Evolutionary conservation across 176 grass and related monocot species (phyloP).

Genomic region (Sorghum bicolor): DNA sequence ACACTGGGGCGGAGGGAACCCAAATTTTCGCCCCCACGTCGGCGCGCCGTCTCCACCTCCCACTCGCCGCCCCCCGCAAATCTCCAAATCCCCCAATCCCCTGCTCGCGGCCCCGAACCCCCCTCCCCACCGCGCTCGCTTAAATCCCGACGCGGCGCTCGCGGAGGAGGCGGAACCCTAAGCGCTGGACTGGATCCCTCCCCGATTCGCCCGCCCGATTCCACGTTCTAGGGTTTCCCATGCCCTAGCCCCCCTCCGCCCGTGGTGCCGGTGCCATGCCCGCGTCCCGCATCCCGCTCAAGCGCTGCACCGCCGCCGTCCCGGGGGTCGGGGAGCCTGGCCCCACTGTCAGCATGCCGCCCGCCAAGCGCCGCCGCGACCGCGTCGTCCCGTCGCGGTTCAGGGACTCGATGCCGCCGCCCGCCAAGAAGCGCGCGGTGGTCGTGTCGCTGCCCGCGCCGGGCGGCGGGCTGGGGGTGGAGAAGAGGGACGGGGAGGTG

Average conservation of each 20-base stretch:
- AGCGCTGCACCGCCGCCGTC: slow-evolving; percentile 52
- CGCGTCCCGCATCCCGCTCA: slow-evolving; percentile 53
- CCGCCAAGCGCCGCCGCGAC: slow-evolving; percentile 51
- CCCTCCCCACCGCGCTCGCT: background rate
- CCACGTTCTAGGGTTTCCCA: slow-evolving; percentile 1
- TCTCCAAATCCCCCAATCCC: slow-evolving; percentile 5
- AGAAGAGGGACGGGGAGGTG: slow-evolving; percentile 16
- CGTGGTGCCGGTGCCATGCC: slow-evolving; percentile 32
- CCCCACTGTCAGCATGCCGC: background rate
- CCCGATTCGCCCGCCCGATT: slow-evolving; percentile 11
- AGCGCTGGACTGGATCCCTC: background rate
- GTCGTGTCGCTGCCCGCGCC: background rate
- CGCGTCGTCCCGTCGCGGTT: slow-evolving; percentile 56
- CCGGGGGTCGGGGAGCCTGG: slow-evolving; percentile 8
- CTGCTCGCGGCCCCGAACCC: background rate
- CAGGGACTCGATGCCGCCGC: slow-evolving; percentile 34
- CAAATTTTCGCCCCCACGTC: slow-evolving; percentile 26
- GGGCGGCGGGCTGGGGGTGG: background rate
- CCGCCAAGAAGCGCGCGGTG: slow-evolving; percentile 22
- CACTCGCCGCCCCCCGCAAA: background rate
- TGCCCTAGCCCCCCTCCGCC: slow-evolving; percentile 28
- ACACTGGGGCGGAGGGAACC: slow-evolving; percentile 33
- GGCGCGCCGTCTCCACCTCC: background rate
- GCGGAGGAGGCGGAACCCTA: slow-evolving; percentile 39
- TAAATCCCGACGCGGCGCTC: slow-evolving; percentile 18